Conservation (phyloP, 306 rosid genomes). For the Prosopis cineraria region DNA sequence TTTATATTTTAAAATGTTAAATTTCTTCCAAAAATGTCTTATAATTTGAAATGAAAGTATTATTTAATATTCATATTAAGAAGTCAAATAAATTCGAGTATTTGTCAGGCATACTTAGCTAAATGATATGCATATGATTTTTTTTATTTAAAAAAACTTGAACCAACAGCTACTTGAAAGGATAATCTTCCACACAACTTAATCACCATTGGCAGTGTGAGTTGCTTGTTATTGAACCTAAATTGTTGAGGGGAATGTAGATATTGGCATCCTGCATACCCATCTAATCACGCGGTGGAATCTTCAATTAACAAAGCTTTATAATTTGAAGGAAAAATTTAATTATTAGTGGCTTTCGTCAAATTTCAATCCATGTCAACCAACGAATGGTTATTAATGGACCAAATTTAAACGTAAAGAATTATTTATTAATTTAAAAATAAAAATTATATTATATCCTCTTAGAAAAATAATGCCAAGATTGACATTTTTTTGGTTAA, state of each 20-base stretch:
- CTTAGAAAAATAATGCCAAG: too few species aligned
- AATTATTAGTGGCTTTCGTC: not conserved
- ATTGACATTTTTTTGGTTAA: too few species aligned
- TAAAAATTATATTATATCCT: too few species aligned
- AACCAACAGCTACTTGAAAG: not conserved
- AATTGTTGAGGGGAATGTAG: not conserved
- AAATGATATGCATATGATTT: too few species aligned
- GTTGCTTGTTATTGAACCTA: not conserved
- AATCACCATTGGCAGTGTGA: not conserved
- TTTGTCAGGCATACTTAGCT: too few species aligned
- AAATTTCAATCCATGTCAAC: conserved; percentile 1
- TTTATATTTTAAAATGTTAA: too few species aligned
- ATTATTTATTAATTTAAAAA: too few species aligned
- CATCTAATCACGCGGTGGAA: not conserved
- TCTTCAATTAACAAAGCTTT: not conserved
- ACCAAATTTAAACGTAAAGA: not conserved
- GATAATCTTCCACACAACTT: not conserved
- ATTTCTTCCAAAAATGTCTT: too few species aligned
- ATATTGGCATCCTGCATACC: not conserved
- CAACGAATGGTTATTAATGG: not conserved
- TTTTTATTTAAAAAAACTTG: not conserved
- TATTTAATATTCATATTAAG: too few species aligned
- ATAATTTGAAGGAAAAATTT: not conserved
- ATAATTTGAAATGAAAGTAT: too few species aligned
- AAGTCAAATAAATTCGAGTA: too few species aligned